phyloP scores from a whole-genome alignment of 1,284 basidiomycete genomes.

The Tilletia walkeri region DNA sequence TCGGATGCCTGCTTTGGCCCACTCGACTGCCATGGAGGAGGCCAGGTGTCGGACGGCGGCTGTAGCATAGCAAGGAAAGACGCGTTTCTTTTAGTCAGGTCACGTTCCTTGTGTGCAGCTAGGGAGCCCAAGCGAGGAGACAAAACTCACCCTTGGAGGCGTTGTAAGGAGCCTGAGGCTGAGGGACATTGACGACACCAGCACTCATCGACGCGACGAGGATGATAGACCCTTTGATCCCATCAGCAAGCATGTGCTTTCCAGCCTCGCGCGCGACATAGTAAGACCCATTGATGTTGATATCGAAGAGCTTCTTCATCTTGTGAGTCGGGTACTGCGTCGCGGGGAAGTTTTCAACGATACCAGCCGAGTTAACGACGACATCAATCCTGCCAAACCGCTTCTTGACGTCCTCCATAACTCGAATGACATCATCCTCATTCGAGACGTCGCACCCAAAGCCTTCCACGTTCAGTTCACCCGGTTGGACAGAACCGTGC shows the following conservation, averaged over 20 bases:
- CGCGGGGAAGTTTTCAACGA: slow-evolving; percentile 87
- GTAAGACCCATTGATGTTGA: slow-evolving; percentile 81
- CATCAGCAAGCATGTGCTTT: slow-evolving; percentile 62
- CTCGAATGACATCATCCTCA: slow-evolving; percentile 60
- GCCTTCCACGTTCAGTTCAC: slow-evolving; percentile 71
- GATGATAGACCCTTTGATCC: slow-evolving; percentile 71
- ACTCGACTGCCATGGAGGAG: slow-evolving; percentile 78
- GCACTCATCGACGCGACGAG: slow-evolving; percentile 83
- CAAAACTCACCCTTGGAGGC: slow-evolving; percentile 62
- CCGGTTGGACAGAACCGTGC: slow-evolving; percentile 65
- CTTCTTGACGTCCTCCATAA: slow-evolving; percentile 45
- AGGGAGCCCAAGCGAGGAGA: no score
- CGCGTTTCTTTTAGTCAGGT: no score
- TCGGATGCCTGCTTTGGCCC: slow-evolving; percentile 79
- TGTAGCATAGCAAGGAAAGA: slow-evolving; percentile 17
- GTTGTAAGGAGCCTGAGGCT: slow-evolving; percentile 93
- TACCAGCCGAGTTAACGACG: slow-evolving; percentile 62
- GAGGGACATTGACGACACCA: slow-evolving; percentile 68
- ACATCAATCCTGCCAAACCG: slow-evolving; percentile 78
- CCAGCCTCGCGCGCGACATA: slow-evolving; percentile 92
- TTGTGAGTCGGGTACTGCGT: slow-evolving; percentile 69
- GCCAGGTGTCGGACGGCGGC: slow-evolving; percentile 84
- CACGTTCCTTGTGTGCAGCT: no score
- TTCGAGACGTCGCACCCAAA: slow-evolving; percentile 83
- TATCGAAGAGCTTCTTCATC: slow-evolving; percentile 68